Percentiles rank a stretch among this genome's conserved stretches.
Evolutionary conservation across 208 protist species (phyloP).

Genomic region (Phytomonas sp.): DNA sequence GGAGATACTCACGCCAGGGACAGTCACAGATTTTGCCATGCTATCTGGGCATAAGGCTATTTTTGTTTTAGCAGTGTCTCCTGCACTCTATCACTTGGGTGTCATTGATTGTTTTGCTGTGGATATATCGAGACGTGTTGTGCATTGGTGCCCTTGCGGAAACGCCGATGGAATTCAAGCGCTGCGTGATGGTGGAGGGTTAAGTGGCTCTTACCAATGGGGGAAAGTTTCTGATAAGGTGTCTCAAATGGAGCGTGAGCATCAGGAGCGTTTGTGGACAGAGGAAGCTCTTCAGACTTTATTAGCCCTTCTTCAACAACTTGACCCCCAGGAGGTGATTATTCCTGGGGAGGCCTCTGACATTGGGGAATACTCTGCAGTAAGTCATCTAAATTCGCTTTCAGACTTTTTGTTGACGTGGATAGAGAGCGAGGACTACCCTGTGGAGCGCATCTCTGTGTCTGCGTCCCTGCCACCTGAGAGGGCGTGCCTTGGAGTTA

Average conservation of each 20-base stretch:
- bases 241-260: not conserved
- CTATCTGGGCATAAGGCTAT: constrained; percentile 55
- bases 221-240: constrained; percentile 7
- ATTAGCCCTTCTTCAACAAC: constrained; percentile 59
- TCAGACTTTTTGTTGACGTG: constrained; percentile 29
- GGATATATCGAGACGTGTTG: constrained; percentile 70
- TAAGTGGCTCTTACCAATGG: not conserved
- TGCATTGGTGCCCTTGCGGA: constrained; percentile 50
- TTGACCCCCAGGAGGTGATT: constrained; percentile 73
- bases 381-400: not conserved
- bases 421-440: constrained; percentile 52
- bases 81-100: constrained; percentile 7
- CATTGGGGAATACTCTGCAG: not conserved
- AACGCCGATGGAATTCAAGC: constrained; percentile 10
- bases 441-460: constrained; percentile 25
- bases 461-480: not conserved
- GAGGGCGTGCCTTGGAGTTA: not conserved
- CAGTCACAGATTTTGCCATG: constrained; percentile 82
- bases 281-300: constrained; percentile 24
- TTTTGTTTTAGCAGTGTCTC: constrained; percentile 57
- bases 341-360: constrained; percentile 22
- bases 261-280: not conserved
- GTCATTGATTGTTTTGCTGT: constrained; percentile 68
- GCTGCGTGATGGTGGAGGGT: not conserved
- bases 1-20: constrained; percentile 88